These are phyloP conservation scores for Pseudomicrostroma phylloplanum DNA, from an alignment of 1,284 basidiomycete species.

Conservation along the genomic window DNA sequence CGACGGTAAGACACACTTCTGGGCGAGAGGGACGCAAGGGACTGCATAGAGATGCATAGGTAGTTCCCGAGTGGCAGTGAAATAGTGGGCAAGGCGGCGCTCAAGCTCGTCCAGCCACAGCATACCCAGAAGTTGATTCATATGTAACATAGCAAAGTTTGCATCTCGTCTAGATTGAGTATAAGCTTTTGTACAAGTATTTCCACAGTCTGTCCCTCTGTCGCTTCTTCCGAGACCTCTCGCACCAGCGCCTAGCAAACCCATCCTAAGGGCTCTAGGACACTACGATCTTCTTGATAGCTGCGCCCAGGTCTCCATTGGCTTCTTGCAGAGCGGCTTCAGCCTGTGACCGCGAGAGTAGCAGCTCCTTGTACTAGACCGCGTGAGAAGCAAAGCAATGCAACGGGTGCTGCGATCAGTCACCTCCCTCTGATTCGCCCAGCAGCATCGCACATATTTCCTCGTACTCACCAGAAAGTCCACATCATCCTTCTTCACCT, in stretches of 20 bases:
- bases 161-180: background rate
- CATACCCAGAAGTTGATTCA: background rate
- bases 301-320: background rate
- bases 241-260: too few species aligned
- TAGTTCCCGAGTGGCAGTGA: too few species aligned
- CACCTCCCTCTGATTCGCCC: background rate
- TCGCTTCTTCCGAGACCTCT: too few species aligned
- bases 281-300: background rate
- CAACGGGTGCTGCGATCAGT: background rate
- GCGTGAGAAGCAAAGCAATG: background rate
- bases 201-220: too few species aligned
- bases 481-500: conserved; percentile 7
- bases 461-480: background rate
- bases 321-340: conserved; percentile 3
- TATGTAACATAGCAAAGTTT: background rate
- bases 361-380: background rate
- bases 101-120: background rate
- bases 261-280: background rate
- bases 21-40: conserved; percentile 3
- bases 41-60: background rate
- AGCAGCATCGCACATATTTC: background rate
- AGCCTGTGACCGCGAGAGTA: background rate
- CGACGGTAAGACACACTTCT: background rate
- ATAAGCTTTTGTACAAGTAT: too few species aligned
- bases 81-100: too few species aligned